Conservation (phyloP, 345 rosid species). For the Clarkia xantiana region DNA sequence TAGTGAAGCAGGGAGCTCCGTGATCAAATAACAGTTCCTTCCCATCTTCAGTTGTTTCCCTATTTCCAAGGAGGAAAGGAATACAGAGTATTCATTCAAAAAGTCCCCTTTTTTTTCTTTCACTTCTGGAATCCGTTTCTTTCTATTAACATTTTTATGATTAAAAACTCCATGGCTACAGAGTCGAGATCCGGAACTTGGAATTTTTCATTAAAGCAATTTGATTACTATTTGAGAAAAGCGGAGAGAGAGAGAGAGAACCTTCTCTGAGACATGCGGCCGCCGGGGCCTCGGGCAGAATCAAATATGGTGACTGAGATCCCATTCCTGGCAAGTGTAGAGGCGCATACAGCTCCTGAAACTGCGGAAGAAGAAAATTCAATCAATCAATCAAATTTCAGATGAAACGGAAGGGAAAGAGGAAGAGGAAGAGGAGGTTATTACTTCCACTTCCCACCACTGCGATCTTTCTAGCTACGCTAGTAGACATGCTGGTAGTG, state of each 20-base stretch:
- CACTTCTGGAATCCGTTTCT: too few species aligned
- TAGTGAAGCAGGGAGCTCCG: slow-evolving; percentile 66
- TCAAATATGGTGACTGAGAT: slow-evolving; percentile 69
- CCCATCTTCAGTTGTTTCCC: slow-evolving; percentile 58
- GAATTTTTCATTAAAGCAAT: too few species aligned
- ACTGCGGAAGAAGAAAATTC: slow-evolving; percentile 19
- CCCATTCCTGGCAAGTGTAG: slow-evolving; percentile 57
- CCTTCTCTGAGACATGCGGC: slow-evolving; percentile 90
- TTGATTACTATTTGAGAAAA: background rate
- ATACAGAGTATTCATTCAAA: background rate
- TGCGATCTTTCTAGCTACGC: slow-evolving; percentile 40
- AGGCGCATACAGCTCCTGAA: slow-evolving; percentile 78
- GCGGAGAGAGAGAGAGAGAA: slow-evolving; percentile 2
- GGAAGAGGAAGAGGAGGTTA: slow-evolving; percentile 5
- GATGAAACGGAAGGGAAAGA: background rate
- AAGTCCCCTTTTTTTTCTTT: background rate
- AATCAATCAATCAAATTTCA: background rate
- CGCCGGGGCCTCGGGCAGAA: slow-evolving; percentile 74
- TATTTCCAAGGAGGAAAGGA: slow-evolving; percentile 6
- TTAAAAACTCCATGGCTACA: too few species aligned
- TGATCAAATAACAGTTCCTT: slow-evolving; percentile 63
- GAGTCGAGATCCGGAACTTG: too few species aligned
- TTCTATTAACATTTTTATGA: too few species aligned
- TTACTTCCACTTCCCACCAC: slow-evolving; percentile 72
- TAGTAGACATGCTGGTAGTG: slow-evolving; percentile 9